phyloP scores from a whole-genome alignment of 148 eudicot genomes.

The Arctostaphylos glauca region DNA sequence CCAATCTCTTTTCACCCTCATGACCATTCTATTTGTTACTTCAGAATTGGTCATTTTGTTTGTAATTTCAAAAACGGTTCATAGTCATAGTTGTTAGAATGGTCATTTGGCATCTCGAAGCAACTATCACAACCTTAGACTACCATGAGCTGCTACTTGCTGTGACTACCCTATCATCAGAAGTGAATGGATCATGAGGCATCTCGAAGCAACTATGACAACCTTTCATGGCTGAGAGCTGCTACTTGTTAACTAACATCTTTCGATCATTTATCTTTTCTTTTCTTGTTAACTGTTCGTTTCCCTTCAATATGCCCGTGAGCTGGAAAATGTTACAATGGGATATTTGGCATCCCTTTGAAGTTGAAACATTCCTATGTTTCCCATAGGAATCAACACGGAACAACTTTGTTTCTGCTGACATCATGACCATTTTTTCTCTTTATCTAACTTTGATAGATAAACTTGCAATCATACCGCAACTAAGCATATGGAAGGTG shows the following conservation, averaged over 20 bases:
- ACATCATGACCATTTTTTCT: background rate
- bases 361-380: background rate
- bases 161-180: background rate
- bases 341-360: background rate
- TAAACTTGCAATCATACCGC: background rate
- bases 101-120: background rate
- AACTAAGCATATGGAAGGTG: background rate
- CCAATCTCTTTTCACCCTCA: background rate
- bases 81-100: background rate
- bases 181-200: background rate
- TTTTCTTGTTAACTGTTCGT: background rate
- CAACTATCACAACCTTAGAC: background rate
- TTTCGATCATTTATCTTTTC: background rate
- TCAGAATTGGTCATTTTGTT: background rate
- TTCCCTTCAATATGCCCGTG: background rate
- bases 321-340: background rate
- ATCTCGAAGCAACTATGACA: background rate
- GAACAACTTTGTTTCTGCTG: background rate
- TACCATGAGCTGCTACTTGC: background rate
- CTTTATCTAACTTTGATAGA: background rate
- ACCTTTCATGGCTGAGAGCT: background rate
- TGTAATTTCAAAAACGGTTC: background rate
- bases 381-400: background rate
- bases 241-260: slow-evolving; percentile 9
- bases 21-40: background rate